These are phyloP conservation scores for Lepidium didymum DNA, from an alignment of 345 rosid species.

Conservation along the genomic window DNA sequence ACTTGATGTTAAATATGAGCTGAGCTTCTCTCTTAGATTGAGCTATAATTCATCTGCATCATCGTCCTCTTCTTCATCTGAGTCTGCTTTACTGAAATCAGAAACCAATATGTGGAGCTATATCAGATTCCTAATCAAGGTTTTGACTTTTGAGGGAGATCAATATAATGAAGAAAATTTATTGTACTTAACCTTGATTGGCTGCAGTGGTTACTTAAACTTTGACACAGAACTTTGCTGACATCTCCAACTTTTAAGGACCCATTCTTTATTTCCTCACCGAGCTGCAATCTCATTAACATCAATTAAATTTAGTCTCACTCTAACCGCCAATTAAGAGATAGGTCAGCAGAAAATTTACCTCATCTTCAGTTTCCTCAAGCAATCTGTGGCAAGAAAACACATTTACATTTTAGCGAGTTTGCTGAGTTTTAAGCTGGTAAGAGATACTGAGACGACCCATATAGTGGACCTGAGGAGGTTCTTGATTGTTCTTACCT, in stretches of 20 bases:
- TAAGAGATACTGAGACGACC: not conserved
- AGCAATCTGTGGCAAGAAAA: conserved; percentile 46
- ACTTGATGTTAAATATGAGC: not conserved
- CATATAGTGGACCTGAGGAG: not conserved
- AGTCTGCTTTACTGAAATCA: conserved; percentile 10
- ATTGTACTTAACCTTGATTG: conserved; percentile 42
- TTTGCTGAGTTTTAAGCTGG: not conserved
- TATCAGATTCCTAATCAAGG: not conserved
- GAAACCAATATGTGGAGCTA: not conserved
- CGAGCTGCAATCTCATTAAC: conserved; percentile 42
- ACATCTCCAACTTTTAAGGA: conserved; percentile 65
- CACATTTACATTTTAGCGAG: not conserved
- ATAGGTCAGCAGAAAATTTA: conserved; percentile 20
- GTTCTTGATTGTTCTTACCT: conserved; percentile 43
- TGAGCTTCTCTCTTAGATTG: not conserved
- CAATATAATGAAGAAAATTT: not conserved
- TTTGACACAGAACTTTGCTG: conserved; percentile 67
- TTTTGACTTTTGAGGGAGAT: not conserved
- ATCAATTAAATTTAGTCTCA: not conserved
- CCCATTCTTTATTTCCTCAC: conserved; percentile 67
- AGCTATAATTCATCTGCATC: conserved; percentile 22
- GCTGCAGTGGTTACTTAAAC: conserved; percentile 68
- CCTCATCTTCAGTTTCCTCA: conserved; percentile 95
- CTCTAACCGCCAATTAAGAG: conserved; percentile 5
- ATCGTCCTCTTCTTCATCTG: conserved; percentile 21